These are phyloP conservation scores for Capronia coronata DNA, from an alignment of 2,329 filamentous ascomycete species.

Conservation along the genomic window DNA sequence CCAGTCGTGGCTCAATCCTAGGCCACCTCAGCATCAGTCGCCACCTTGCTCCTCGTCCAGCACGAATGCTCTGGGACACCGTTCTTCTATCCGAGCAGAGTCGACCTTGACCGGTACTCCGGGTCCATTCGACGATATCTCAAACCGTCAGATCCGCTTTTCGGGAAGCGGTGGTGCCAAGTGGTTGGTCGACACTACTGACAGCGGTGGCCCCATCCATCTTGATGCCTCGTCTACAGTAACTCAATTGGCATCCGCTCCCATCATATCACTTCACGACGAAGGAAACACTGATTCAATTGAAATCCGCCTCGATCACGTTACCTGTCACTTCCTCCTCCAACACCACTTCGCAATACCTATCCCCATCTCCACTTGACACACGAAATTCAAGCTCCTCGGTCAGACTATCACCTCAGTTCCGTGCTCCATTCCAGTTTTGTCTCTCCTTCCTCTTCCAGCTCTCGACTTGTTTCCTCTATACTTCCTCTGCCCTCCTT, in stretches of 20 bases:
- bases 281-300: too few relatives aligned
- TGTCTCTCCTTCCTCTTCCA: neutral
- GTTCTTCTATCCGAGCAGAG: neutral
- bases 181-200: neutral
- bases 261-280: too few relatives aligned
- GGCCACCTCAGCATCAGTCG: neutral
- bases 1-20: neutral
- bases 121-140: neutral
- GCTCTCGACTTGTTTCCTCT: neutral
- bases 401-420: neutral
- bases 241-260: neutral
- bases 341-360: neutral
- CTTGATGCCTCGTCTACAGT: neutral
- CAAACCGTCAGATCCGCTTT: neutral
- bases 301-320: neutral
- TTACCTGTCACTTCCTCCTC: neutral
- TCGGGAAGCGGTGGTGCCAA: neutral
- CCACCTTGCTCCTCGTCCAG: neutral
- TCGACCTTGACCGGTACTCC: neutral
- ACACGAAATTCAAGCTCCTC: neutral
- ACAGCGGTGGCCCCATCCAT: neutral
- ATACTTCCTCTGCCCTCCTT: neutral
- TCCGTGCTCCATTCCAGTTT: neutral
- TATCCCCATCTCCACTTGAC: neutral
- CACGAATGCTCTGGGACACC: neutral